Conservation (phyloP, 805 yeast species). For the Blastobotrys terrestris region DNA sequence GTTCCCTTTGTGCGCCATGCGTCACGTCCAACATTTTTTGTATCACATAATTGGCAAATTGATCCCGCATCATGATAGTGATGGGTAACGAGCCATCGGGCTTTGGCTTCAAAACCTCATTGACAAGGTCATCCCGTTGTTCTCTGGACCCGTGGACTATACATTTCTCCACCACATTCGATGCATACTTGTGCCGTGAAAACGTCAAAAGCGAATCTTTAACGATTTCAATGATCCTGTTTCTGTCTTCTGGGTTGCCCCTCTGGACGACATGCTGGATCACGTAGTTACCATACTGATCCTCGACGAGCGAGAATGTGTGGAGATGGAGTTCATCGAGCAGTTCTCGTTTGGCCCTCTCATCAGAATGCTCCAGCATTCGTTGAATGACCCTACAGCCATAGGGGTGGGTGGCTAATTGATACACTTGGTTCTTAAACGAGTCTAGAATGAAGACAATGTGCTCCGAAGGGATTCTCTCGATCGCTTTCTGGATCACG, state of each 20-base stretch:
- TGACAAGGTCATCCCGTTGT: slow-evolving; percentile 59
- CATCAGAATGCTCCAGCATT: slow-evolving; percentile 69
- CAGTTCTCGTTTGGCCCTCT: slow-evolving; percentile 58
- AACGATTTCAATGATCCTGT: slow-evolving; percentile 60
- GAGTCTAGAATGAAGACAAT: slow-evolving; percentile 70
- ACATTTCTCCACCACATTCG: slow-evolving; percentile 94
- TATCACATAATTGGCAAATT: slow-evolving; percentile 94
- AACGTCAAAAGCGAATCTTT: slow-evolving; percentile 66
- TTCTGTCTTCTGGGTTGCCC: slow-evolving; percentile 55
- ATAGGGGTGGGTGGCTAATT: slow-evolving; percentile 88
- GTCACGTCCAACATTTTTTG: slow-evolving; percentile 88
- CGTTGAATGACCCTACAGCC: slow-evolving; percentile 98
- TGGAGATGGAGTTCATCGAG: slow-evolving; percentile 66
- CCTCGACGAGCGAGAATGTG: slow-evolving; percentile 75
- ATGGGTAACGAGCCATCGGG: slow-evolving; percentile 41
- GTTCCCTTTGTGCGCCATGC: slow-evolving; percentile 59
- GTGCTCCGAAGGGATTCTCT: slow-evolving; percentile 64
- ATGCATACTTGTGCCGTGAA: slow-evolving; percentile 95
- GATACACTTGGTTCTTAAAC: slow-evolving; percentile 58
- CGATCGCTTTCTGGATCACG: slow-evolving; percentile 93
- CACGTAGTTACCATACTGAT: slow-evolving; percentile 96
- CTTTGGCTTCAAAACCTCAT: slow-evolving; percentile 43
- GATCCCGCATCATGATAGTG: slow-evolving; percentile 94
- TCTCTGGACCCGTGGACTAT: slow-evolving; percentile 61
- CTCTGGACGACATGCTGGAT: slow-evolving; percentile 90